Evolutionary conservation across 2,329 filamentous ascomycete genomes (phyloP).

Genomic region (Endoconidiophora polonica): DNA sequence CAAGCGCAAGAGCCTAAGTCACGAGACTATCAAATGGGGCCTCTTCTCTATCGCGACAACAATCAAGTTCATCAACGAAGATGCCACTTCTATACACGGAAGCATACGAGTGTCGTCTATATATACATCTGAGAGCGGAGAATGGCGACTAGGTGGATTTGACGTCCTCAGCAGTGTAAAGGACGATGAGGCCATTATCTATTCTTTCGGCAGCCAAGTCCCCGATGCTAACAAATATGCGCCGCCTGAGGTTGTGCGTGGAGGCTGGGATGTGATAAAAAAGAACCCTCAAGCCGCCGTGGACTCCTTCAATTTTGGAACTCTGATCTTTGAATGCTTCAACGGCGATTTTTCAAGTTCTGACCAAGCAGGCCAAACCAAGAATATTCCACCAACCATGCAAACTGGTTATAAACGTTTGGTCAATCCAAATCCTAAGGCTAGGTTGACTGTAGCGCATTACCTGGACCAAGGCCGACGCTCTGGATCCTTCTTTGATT

Average conservation of each 20-base stretch:
- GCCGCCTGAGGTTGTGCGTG: conserved; percentile 69
- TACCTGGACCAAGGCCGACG: conserved; percentile 83
- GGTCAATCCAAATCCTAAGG: conserved; percentile 75
- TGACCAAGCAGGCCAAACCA: conserved; percentile 73
- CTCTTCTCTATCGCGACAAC: conserved; percentile 77
- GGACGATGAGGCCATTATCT: conserved; percentile 86
- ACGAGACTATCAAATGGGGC: conserved; percentile 95
- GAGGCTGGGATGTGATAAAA: conserved; percentile 86
- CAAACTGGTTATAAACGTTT: conserved; percentile 81
- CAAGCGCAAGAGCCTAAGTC: conserved; percentile 68
- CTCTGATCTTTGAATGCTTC: conserved; percentile 77
- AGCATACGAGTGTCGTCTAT: conserved; percentile 71
- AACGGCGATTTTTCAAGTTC: conserved; percentile 63
- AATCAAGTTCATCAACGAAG: conserved; percentile 87
- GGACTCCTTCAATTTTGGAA: conserved; percentile 76
- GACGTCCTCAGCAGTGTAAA: conserved; percentile 90
- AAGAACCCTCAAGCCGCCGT: conserved; percentile 63
- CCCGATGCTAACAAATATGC: conserved; percentile 74
- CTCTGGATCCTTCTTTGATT: conserved; percentile 77
- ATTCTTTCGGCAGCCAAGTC: conserved; percentile 75
- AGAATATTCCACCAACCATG: conserved; percentile 74
- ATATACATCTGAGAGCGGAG: conserved; percentile 87
- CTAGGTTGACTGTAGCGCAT: conserved; percentile 64
- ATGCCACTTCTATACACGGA: conserved; percentile 82
- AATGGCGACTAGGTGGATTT: conserved; percentile 93